Evolutionary conservation across 345 rosid genomes (phyloP).

Genomic region (Heritiera fomes): DNA sequence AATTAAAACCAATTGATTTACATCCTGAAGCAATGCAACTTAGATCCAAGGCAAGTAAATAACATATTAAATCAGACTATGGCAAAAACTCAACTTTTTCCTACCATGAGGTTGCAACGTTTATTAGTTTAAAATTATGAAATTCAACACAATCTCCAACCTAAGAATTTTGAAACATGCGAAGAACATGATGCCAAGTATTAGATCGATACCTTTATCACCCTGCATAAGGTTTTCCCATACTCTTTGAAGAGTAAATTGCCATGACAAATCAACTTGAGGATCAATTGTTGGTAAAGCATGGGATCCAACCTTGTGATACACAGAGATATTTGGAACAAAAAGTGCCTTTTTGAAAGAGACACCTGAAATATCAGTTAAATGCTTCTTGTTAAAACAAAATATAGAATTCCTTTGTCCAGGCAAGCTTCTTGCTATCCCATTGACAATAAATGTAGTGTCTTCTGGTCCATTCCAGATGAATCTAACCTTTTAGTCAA

Average conservation of each 20-base stretch:
- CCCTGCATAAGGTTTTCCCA: conserved; percentile 74
- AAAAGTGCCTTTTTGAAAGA: conserved; percentile 82
- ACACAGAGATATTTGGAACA: conserved; percentile 80
- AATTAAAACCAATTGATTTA: background rate
- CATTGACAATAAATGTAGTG: background rate
- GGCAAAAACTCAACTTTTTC: background rate
- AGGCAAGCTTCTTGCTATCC: conserved; percentile 9
- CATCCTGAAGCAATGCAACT: background rate
- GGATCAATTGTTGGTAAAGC: conserved; percentile 45
- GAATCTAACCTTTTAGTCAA: background rate
- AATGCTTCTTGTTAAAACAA: background rate
- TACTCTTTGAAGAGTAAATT: conserved; percentile 65
- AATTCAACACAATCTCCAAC: background rate
- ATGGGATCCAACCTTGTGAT: conserved; percentile 78
- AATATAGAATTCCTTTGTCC: background rate
- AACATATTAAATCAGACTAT: background rate
- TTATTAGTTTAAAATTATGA: conserved; percentile 8
- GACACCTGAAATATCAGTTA: conserved; percentile 52
- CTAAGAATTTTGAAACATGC: background rate
- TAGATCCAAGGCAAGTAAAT: conserved; percentile 8
- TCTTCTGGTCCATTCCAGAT: background rate
- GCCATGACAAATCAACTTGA: conserved; percentile 77
- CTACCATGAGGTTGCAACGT: background rate
- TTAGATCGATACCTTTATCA: conserved; percentile 47
- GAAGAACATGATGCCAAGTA: conserved; percentile 1